Conservation (phyloP, 768 basidiomycete species). For the Dioszegia crocea region DNA sequence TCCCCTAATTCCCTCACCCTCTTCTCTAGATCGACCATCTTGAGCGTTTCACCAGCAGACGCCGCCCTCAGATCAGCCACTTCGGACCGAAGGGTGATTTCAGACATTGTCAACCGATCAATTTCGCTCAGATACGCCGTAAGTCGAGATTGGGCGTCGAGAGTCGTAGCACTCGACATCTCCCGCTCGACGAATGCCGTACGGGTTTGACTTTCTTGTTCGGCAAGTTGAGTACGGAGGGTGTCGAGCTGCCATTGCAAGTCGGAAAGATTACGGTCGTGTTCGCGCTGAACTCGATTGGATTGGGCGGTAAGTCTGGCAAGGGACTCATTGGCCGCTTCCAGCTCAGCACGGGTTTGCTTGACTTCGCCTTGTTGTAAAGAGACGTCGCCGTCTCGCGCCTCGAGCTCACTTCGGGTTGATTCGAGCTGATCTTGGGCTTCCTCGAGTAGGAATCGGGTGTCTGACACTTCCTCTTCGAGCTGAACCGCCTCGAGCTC, state of each 20-base stretch:
- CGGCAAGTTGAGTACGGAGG: constrained; percentile 9
- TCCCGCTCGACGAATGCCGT: constrained; percentile 20
- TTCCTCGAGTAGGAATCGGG: neutral
- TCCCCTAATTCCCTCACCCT: constrained; percentile 11
- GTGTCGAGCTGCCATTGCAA: constrained; percentile 11
- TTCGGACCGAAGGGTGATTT: constrained; percentile 16
- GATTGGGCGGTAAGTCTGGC: neutral
- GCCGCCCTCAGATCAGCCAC: constrained; percentile 6
- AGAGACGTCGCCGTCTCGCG: constrained; percentile 6
- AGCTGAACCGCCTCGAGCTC: neutral
- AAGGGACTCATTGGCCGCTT: constrained; percentile 13
- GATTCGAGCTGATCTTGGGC: constrained; percentile 13
- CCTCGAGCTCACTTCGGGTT: neutral
- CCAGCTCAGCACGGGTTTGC: constrained; percentile 11
- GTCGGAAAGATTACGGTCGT: neutral
- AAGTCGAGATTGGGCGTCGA: constrained; percentile 21
- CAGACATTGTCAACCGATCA: constrained; percentile 27
- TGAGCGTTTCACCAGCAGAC: constrained; percentile 12
- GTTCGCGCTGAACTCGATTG: neutral
- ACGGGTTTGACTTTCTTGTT: constrained; percentile 7
- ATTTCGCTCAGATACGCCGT: constrained; percentile 28
- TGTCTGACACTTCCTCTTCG: neutral
- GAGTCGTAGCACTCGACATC: constrained; percentile 14
- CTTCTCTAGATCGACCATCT: constrained; percentile 14
- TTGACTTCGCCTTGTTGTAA: constrained; percentile 23